Conservation (phyloP, 371 early-diverging fungal genomes). For the Mortierella sp. region DNA sequence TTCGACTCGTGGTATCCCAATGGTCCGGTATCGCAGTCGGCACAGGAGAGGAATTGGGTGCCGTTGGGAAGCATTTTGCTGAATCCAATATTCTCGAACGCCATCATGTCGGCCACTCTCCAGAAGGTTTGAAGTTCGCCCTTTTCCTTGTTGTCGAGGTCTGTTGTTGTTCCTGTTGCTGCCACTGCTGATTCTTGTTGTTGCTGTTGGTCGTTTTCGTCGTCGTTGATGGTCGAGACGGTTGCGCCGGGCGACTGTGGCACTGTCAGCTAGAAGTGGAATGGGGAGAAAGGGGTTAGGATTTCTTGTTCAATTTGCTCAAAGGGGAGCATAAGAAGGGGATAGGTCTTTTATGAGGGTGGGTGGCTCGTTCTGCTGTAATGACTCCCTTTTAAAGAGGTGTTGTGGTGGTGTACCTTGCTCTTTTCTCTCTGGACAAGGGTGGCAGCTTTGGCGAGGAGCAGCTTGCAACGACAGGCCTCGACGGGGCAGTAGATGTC, state of each 20-base stretch:
- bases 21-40: constrained; percentile 87
- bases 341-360: not conserved
- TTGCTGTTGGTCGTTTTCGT: constrained; percentile 5
- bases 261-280: constrained; percentile 41
- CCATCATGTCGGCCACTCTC: constrained; percentile 76
- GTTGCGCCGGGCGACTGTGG: constrained; percentile 53
- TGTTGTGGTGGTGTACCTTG: constrained; percentile 26
- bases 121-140: constrained; percentile 61
- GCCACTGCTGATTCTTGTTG: not conserved
- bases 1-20: constrained; percentile 75
- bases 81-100: constrained; percentile 86
- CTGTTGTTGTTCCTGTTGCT: constrained; percentile 4
- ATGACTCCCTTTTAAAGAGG: no score
- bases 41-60: constrained; percentile 81
- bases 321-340: not conserved
- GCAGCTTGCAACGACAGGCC: constrained; percentile 44
- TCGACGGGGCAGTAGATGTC: constrained; percentile 56
- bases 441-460: constrained; percentile 31
- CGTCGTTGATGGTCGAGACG: constrained; percentile 31
- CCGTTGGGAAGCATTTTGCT: constrained; percentile 68
- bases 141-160: not conserved
- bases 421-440: constrained; percentile 46
- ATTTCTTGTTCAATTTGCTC: no score
- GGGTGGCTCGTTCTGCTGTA: no score
- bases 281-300: not conserved